phyloP scores from a whole-genome alignment of 306 rosid genomes.

The Cucurbita argyrosperma region DNA sequence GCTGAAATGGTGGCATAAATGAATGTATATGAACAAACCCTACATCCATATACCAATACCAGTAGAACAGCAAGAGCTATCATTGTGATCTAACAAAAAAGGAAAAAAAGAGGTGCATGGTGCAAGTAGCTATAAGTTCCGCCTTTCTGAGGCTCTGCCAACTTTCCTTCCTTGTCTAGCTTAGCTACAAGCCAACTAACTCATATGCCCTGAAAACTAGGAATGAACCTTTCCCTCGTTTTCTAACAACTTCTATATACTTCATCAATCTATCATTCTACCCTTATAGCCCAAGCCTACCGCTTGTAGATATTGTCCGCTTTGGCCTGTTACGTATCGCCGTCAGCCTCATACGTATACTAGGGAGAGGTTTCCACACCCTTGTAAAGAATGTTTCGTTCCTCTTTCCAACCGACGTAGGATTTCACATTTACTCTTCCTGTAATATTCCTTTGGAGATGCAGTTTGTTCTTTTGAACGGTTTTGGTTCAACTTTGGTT shows the following conservation, averaged over 20 bases:
- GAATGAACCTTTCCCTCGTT: neutral
- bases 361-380: too few species aligned
- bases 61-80: neutral
- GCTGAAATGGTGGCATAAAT: too few species aligned
- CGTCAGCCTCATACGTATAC: too few species aligned
- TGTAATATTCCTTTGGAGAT: neutral
- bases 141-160: neutral
- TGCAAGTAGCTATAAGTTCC: neutral
- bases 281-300: neutral
- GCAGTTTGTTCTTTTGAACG: neutral
- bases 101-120: neutral
- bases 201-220: neutral
- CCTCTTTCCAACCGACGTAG: too few species aligned
- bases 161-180: neutral
- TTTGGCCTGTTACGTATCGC: too few species aligned
- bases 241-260: neutral
- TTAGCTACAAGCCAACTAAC: neutral
- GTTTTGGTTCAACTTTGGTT: neutral
- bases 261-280: neutral
- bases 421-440: neutral
- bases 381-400: too few species aligned
- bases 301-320: too few species aligned
- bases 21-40: too few species aligned
- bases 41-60: neutral
- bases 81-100: neutral